A percentile compares a stretch with the other conserved stretches of the same genome.
These are phyloP conservation scores for Leishmania mexicana DNA, from an alignment of 208 protist genomes.

Conservation along the genomic window DNA sequence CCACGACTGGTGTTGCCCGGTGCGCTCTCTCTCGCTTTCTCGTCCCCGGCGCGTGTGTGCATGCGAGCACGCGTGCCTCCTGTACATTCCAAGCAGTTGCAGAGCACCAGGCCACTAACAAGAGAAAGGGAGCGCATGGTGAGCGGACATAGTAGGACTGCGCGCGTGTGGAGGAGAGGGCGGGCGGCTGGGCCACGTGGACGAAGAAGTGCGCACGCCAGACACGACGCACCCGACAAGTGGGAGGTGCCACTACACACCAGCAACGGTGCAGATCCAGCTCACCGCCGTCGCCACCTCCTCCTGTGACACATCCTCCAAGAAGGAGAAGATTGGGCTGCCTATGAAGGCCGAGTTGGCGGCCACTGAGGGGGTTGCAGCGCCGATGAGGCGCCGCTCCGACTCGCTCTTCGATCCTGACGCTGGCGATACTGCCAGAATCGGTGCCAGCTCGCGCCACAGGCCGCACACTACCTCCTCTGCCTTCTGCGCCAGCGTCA, in stretches of 20 bases:
- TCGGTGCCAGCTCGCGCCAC: conserved; percentile 18
- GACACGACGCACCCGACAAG: background rate
- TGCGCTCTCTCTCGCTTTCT: background rate
- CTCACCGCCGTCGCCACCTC: conserved; percentile 20
- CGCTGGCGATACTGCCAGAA: background rate
- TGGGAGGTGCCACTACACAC: background rate
- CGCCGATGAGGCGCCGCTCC: background rate
- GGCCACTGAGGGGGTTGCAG: conserved; percentile 3
- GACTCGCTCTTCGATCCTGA: background rate
- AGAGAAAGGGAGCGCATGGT: background rate
- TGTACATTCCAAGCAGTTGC: background rate
- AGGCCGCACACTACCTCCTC: conserved; percentile 25
- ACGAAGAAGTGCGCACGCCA: background rate
- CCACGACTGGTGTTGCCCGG: too few relatives aligned
- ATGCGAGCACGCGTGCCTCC: background rate
- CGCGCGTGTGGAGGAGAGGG: background rate
- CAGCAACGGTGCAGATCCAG: conserved; percentile 23
- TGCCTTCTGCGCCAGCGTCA: conserved; percentile 18
- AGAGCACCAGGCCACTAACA: background rate
- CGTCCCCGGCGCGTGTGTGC: background rate
- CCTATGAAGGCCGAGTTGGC: conserved; percentile 13
- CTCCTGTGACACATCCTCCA: conserved; percentile 12
- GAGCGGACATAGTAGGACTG: background rate
- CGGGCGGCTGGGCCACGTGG: background rate
- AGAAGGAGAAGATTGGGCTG: conserved; percentile 22